Conservation (phyloP, 495 filamentous ascomycete species). For the Choiromyces venosus region DNA sequence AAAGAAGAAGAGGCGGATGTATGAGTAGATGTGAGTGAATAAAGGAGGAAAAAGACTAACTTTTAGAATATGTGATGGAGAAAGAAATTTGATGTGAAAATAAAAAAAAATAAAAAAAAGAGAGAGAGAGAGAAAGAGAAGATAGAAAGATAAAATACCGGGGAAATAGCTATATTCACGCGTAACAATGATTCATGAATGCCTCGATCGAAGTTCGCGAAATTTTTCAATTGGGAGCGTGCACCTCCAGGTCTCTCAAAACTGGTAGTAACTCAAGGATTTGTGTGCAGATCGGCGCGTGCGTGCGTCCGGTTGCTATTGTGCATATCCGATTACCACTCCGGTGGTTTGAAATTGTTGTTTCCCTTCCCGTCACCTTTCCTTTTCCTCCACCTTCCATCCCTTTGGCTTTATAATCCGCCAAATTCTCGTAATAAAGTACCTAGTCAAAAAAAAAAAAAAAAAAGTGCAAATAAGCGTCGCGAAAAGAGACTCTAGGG, state of each 20-base stretch:
- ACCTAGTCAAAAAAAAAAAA: background rate
- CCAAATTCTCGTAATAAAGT: background rate
- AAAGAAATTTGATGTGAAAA: background rate
- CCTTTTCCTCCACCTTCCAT: background rate
- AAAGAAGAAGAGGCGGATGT: background rate
- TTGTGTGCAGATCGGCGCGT: background rate
- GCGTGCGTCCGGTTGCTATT: background rate
- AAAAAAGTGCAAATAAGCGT: background rate
- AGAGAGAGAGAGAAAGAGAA: background rate
- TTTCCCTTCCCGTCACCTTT: background rate
- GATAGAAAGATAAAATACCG: background rate
- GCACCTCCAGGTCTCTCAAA: background rate
- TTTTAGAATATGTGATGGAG: background rate
- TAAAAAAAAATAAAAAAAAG: too few relatives aligned
- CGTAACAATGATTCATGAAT: background rate
- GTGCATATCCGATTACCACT: background rate
- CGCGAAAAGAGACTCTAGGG: background rate
- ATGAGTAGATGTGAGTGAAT: background rate
- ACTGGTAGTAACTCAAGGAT: background rate
- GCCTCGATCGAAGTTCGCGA: background rate
- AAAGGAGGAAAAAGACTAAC: background rate
- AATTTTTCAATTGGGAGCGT: background rate
- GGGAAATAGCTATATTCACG: background rate
- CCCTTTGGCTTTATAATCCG: background rate
- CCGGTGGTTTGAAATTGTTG: background rate